Conservation (phyloP, 208 protist species). For the Phytomonas sp. region DNA sequence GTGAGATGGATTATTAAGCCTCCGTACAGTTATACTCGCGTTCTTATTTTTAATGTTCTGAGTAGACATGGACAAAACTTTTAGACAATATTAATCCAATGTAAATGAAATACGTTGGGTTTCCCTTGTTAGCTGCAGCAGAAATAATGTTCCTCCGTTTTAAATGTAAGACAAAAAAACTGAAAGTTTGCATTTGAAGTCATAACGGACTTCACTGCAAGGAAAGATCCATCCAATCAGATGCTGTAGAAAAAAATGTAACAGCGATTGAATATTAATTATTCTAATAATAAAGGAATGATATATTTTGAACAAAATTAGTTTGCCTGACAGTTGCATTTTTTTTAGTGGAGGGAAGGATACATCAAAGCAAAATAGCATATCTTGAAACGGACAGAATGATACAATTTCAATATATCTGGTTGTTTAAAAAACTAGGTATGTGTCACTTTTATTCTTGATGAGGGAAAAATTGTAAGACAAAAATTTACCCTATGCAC, state of each 20-base stretch:
- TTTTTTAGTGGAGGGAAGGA: background rate
- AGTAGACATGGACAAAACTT: background rate
- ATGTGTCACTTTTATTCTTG: background rate
- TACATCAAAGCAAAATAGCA: slow-evolving; percentile 2
- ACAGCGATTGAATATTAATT: background rate
- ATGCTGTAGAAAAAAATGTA: background rate
- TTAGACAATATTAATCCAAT: background rate
- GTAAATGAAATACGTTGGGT: background rate
- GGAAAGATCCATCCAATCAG: background rate
- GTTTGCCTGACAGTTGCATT: no score
- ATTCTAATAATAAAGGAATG: no score
- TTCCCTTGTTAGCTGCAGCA: background rate
- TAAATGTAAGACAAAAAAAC: background rate
- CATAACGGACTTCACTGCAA: background rate
- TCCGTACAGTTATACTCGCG: background rate
- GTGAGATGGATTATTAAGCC: background rate
- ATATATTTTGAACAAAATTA: no score
- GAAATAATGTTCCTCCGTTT: background rate
- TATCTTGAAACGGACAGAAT: slow-evolving; percentile 2
- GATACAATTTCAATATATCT: background rate
- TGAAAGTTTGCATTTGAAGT: background rate
- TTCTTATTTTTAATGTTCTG: slow-evolving; percentile 1
- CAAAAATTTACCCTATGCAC: background rate
- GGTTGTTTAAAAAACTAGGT: background rate
- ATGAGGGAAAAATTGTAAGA: background rate